These are phyloP conservation scores for Martiniozyma abietophila DNA, from an alignment of 805 yeast genomes.

Conservation along the genomic window DNA sequence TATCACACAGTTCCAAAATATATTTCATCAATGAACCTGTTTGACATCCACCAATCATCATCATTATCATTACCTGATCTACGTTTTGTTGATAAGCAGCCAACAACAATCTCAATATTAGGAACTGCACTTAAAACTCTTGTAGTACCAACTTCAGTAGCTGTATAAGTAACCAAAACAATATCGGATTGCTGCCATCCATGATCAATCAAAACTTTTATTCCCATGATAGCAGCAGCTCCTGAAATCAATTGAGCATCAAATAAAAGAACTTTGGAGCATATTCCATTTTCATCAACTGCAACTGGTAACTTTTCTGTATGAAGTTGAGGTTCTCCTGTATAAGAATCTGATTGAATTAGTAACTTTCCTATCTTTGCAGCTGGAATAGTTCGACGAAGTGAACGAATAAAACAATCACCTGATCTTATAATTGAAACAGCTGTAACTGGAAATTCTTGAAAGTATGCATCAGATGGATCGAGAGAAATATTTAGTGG, in stretches of 20 bases:
- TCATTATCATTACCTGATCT: constrained; percentile 14
- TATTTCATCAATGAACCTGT: constrained; percentile 61
- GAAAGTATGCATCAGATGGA: constrained; percentile 21
- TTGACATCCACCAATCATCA: constrained; percentile 50
- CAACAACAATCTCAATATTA: constrained; percentile 58
- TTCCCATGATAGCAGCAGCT: constrained; percentile 91
- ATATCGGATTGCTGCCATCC: constrained; percentile 55
- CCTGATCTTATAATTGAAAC: constrained; percentile 85
- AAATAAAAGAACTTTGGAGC: constrained; percentile 54
- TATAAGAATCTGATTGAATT: constrained; percentile 77
- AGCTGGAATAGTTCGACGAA: constrained; percentile 69
- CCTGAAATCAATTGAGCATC: constrained; percentile 90
- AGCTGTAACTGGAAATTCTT: constrained; percentile 48
- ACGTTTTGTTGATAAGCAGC: constrained; percentile 31
- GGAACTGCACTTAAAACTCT: constrained; percentile 71
- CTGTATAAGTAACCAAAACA: constrained; percentile 58
- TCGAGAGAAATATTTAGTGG: constrained; percentile 28
- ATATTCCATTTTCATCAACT: constrained; percentile 6
- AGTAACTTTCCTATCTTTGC: constrained; percentile 73
- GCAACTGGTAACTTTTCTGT: constrained; percentile 57
- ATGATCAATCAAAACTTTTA: constrained; percentile 79
- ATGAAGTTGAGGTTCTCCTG: constrained; percentile 94
- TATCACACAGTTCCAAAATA: constrained; percentile 81
- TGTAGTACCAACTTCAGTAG: constrained; percentile 71
- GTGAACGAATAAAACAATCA: constrained; percentile 77